These are phyloP conservation scores for Gryganskiella cystojenkinii DNA, from an alignment of 192 early-diverging fungal species.

Conservation along the genomic window DNA sequence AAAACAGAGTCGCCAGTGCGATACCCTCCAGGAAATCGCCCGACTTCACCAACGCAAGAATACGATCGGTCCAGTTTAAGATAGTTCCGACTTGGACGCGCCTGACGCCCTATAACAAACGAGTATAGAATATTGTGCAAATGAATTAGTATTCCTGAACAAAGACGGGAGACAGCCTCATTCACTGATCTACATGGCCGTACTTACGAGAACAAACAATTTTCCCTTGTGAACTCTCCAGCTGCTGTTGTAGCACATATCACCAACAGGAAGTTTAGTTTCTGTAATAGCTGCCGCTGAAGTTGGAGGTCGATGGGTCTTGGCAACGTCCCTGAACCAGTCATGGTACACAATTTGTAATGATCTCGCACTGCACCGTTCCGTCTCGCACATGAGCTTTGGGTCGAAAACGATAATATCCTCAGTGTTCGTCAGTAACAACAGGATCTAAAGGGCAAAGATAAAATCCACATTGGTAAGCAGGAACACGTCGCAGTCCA, in stretches of 20 bases:
- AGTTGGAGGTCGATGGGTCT: slow-evolving; percentile 15
- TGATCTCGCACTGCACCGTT: slow-evolving; percentile 54
- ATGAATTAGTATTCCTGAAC: too few species aligned
- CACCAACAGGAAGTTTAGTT: slow-evolving; percentile 24
- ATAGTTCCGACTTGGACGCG: slow-evolving; percentile 65
- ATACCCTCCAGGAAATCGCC: slow-evolving; percentile 70
- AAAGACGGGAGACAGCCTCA: too few species aligned
- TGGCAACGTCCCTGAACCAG: slow-evolving; percentile 59
- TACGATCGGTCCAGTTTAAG: slow-evolving; percentile 68
- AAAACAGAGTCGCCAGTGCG: slow-evolving; percentile 65
- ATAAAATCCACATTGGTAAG: neutral
- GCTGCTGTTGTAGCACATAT: slow-evolving; percentile 67
- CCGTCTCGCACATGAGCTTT: slow-evolving; percentile 60
- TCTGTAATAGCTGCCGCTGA: slow-evolving; percentile 5
- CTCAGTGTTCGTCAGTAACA: slow-evolving; percentile 67
- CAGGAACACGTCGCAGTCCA: neutral
- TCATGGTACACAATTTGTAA: slow-evolving; percentile 70
- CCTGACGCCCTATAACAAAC: slow-evolving; percentile 54
- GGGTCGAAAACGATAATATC: slow-evolving; percentile 70
- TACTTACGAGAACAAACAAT: slow-evolving; percentile 66
- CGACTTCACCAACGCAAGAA: slow-evolving; percentile 63
- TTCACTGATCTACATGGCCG: too few species aligned
- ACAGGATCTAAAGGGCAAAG: slow-evolving; percentile 54
- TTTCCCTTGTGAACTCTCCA: slow-evolving; percentile 66
- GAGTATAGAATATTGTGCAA: neutral